phyloP scores from a whole-genome alignment of 192 early-diverging fungal genomes.

The Linnemannia schmuckeri region DNA sequence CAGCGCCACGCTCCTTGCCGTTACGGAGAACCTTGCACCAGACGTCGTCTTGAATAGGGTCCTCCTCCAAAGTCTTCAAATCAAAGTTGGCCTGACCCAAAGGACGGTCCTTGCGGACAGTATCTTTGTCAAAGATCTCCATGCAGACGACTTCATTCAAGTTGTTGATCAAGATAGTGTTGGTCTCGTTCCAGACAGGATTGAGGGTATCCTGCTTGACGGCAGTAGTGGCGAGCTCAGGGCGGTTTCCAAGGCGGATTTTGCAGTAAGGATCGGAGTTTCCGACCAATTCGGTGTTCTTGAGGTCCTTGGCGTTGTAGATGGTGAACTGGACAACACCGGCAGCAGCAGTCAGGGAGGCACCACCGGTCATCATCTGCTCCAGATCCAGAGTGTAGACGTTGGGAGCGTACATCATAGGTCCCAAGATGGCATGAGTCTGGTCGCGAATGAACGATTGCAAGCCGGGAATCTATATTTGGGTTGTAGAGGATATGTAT shows the following conservation, averaged over 20 bases:
- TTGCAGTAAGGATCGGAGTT: constrained; percentile 90
- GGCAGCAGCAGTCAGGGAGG: constrained; percentile 74
- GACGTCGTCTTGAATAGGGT: constrained; percentile 61
- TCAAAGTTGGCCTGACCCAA: constrained; percentile 74
- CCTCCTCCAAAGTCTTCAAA: constrained; percentile 59
- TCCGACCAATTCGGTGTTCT: constrained; percentile 90
- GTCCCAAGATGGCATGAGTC: constrained; percentile 78
- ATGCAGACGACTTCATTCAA: constrained; percentile 80
- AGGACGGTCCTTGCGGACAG: constrained; percentile 76
- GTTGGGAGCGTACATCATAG: constrained; percentile 91
- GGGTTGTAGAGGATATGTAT: not conserved
- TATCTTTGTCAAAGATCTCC: constrained; percentile 88
- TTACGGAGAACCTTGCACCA: constrained; percentile 53
- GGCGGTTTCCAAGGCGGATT: constrained; percentile 79
- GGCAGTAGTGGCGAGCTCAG: constrained; percentile 72
- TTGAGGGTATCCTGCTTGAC: constrained; percentile 75
- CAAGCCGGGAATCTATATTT: constrained; percentile 82
- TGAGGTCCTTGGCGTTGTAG: constrained; percentile 83
- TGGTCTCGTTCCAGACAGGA: constrained; percentile 90
- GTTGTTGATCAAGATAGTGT: constrained; percentile 81
- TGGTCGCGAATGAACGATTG: constrained; percentile 81
- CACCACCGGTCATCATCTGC: constrained; percentile 77
- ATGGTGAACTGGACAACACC: constrained; percentile 90
- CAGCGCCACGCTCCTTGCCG: constrained; percentile 48
- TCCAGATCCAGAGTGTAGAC: constrained; percentile 84